Conservation (phyloP, 2,329 filamentous ascomycete genomes). For the Conoideocrella luteorostrata region DNA sequence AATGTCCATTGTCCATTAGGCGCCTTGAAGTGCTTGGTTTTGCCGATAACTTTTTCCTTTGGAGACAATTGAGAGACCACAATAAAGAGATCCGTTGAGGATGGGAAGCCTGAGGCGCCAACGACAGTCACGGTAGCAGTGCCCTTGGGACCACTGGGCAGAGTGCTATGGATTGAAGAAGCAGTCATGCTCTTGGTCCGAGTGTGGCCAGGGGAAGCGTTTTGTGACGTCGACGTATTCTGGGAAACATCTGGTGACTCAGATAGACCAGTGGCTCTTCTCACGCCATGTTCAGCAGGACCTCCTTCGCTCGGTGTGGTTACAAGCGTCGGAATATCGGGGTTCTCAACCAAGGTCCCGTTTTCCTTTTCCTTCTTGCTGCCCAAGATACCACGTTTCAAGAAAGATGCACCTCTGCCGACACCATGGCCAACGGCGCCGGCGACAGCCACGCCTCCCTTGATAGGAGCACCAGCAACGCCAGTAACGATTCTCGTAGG, state of each 20-base stretch:
- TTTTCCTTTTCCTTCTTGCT: constrained; percentile 61
- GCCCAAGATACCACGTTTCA: constrained; percentile 75
- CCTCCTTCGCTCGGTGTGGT: constrained; percentile 26
- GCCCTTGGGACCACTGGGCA: constrained; percentile 59
- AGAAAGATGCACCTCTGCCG: constrained; percentile 82
- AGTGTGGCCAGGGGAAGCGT: constrained; percentile 30
- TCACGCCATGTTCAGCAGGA: constrained; percentile 30
- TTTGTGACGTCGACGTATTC: constrained; percentile 19
- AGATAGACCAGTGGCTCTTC: constrained; percentile 33
- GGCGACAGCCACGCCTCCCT: constrained; percentile 75
- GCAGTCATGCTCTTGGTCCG: constrained; percentile 55
- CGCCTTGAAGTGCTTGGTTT: constrained; percentile 86
- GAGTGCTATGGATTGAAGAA: constrained; percentile 59
- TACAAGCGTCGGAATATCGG: constrained; percentile 30
- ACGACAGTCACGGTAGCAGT: constrained; percentile 76
- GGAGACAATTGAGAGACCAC: constrained; percentile 59
- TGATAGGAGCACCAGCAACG: constrained; percentile 82
- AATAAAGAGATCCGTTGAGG: constrained; percentile 72
- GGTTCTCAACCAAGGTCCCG: constrained; percentile 35
- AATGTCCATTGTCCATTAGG: constrained; percentile 59
- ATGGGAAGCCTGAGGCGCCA: constrained; percentile 70
- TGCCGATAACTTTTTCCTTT: constrained; percentile 76
- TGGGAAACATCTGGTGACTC: constrained; percentile 24
- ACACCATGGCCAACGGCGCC: constrained; percentile 70
- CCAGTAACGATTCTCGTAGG: constrained; percentile 83